phyloP scores from a whole-genome alignment of 495 filamentous ascomycete genomes.

The Neurospora tetraspora region DNA sequence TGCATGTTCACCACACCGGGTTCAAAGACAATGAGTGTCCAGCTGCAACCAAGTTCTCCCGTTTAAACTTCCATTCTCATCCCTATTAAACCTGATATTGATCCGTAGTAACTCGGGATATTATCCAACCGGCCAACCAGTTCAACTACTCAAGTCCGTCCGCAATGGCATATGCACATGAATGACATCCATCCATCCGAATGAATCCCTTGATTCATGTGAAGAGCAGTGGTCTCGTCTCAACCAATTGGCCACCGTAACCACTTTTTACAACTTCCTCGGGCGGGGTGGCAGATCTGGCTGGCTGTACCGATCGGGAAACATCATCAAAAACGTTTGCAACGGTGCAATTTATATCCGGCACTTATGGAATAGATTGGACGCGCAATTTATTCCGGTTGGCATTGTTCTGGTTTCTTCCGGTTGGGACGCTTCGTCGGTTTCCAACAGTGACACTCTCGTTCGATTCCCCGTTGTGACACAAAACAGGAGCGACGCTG shows the following conservation, averaged over 20 bases:
- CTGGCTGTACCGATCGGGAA: not conserved
- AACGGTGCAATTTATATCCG: not conserved
- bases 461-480: too few species aligned
- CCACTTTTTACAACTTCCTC: conserved; percentile 12
- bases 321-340: not conserved
- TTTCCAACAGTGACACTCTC: too few species aligned
- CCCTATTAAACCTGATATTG: not conserved
- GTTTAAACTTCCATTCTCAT: not conserved
- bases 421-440: not conserved
- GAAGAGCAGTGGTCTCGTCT: not conserved
- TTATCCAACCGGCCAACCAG: not conserved
- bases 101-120: not conserved
- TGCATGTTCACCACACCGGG: not conserved
- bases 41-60: not conserved
- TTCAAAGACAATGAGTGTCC: not conserved
- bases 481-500: not conserved
- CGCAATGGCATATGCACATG: too few species aligned
- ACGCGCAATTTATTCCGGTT: not conserved
- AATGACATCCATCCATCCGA: not conserved
- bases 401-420: not conserved
- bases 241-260: not conserved
- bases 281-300: not conserved
- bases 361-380: not conserved
- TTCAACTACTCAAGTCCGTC: not conserved
- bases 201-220: not conserved